phyloP scores from a whole-genome alignment of 192 early-diverging fungal genomes.

The Linnemannia schmuckeri region DNA sequence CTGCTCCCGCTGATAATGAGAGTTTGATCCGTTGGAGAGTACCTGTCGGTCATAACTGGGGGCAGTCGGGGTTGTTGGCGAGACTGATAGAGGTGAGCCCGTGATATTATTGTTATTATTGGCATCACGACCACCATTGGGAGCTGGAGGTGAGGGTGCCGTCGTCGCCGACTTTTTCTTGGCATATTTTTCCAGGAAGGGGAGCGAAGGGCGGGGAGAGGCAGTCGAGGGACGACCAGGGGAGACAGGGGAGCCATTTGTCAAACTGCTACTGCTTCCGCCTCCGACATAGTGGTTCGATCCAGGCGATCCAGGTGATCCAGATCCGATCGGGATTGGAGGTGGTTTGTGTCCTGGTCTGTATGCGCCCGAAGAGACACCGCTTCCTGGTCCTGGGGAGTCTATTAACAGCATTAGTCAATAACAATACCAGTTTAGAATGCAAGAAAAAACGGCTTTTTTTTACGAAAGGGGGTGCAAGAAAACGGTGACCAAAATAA shows the following conservation, averaged over 20 bases:
- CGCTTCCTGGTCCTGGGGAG: constrained; percentile 17
- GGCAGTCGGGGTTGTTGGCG: constrained; percentile 56
- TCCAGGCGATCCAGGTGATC: constrained; percentile 19
- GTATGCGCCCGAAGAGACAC: constrained; percentile 47
- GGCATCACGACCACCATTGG: constrained; percentile 19
- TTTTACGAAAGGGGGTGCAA: background rate
- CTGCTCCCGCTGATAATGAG: constrained; percentile 48
- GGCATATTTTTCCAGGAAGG: constrained; percentile 59
- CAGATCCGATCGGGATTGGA: constrained; percentile 27
- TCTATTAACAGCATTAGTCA: background rate
- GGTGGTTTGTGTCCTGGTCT: constrained; percentile 54
- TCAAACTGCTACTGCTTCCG: constrained; percentile 1
- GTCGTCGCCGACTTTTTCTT: constrained; percentile 49
- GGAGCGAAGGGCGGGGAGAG: constrained; percentile 40
- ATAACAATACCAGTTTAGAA: background rate
- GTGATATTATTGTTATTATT: constrained; percentile 37
- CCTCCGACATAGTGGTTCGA: background rate
- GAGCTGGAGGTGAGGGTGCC: constrained; percentile 24
- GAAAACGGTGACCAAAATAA: constrained; percentile 4
- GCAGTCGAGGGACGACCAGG: constrained; percentile 40
- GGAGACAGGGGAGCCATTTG: constrained; percentile 31
- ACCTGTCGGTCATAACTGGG: constrained; percentile 49
- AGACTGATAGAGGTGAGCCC: constrained; percentile 56
- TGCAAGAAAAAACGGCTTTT: background rate
- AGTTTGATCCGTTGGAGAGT: constrained; percentile 36